Conservation (phyloP, 179 eudicot species). For the Nepenthes alata region DNA sequence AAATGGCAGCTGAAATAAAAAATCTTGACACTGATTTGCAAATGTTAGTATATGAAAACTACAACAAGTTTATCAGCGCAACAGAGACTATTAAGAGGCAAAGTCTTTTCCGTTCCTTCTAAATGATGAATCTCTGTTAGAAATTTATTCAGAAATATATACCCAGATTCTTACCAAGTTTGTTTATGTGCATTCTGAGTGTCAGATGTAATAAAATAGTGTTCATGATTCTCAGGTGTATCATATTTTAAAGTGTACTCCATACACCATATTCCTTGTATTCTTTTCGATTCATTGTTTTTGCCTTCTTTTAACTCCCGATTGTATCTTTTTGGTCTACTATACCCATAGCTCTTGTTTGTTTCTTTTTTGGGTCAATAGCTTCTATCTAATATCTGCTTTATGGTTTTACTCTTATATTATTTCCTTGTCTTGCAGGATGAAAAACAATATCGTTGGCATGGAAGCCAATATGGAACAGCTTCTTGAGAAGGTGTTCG, state of each 20-base stretch:
- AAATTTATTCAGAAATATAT: background rate
- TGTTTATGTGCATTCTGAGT: background rate
- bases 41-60: slow-evolving; percentile 95
- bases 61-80: slow-evolving; percentile 97
- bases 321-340: background rate
- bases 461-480: slow-evolving; percentile 99
- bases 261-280: background rate
- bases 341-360: background rate
- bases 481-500: slow-evolving; percentile 82
- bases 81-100: slow-evolving; percentile 95
- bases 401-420: background rate
- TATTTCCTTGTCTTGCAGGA: slow-evolving; percentile 37
- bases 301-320: background rate
- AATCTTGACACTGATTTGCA: slow-evolving; percentile 98
- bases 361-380: background rate
- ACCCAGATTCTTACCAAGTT: background rate
- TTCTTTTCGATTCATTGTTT: background rate
- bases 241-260: background rate
- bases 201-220: background rate
- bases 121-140: background rate
- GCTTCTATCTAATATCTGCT: background rate
- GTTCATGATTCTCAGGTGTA: background rate
- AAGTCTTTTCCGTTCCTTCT: slow-evolving; percentile 1
- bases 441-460: slow-evolving; percentile 87
- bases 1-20: slow-evolving; percentile 98